Evolutionary conservation across 2,329 filamentous ascomycete species (phyloP), one percentile per base, ranked within the genome.

Genomic region (Apiospora aurea): DNA sequence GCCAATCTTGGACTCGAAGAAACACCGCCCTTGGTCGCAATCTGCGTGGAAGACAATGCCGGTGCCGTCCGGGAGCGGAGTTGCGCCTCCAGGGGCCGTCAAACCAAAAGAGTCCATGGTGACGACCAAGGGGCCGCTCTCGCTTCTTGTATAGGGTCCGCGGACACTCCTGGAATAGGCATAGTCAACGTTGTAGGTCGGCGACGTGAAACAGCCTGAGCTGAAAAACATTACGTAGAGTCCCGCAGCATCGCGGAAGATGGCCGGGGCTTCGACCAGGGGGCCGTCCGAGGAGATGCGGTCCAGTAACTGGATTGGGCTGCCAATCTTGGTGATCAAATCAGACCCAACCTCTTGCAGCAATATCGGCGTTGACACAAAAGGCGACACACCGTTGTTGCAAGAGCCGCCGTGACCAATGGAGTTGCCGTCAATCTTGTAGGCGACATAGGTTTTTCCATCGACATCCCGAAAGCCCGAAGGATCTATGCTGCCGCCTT

Each of bases 371-470:
- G 89, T 91, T 18, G 81, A 71, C 14, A 78, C 76, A 14, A 82
- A 75, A 13, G 83, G 84, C 34, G 79, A 78, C 21, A 83, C 79
- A n/a, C 78, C 82, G 73, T 87, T 88, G 61, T 80, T 79, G 73
- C 85, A 87, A 73, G 85, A 84, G 69, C 83, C 82, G n/a, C 82
- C 82, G 57, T 79, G 71, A 4, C 82, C 82, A 47, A 87, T 79
- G 72, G 83, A 84, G 80, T 92, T 92, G 49, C 90, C 90, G 79
- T 93, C 91, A 38, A 92, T 83, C 79, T 93, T 93, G 82, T 91
- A 93, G 13, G 88, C 81, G 6, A 93, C 84, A 77, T 91, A 93
- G 7, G 86, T 85, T 44, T 79, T 84, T 43, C 87, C 87, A 61
- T 86, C 84, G 14, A 79, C 78, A 76, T 93, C 90, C 14, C 81